Base-by-base conservation (phyloP, 148 eudicot species). In the Amaranthus hypochondriacus region DNA sequence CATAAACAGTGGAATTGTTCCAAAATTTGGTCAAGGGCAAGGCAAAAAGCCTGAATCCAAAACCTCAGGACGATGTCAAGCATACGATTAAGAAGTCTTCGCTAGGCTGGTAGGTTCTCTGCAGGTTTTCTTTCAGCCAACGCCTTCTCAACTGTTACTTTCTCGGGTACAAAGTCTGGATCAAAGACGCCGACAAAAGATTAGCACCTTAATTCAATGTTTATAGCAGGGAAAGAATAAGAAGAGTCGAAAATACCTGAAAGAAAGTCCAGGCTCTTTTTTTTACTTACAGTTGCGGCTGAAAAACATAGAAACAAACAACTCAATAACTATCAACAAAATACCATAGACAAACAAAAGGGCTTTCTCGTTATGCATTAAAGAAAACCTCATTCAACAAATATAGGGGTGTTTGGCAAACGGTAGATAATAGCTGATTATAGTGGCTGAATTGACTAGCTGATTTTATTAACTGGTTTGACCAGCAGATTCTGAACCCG, bases 101-200 rank as follows among this genome's bases (percentile, higher is more conserved):
- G 47, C 73, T 85, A 81, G 61, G 58, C 55, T 55, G 77, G 73
- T 78, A 76, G 82, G 54, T 80, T 80, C 77, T 79, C 85, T 46
- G 82, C 78, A 51, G 85, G 75, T 14, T 85, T 57, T 53, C 73
- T 73, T 77, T 81, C 89, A 56, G 87, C 84, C 68, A 90, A 86
- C 70, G 98, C 96, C 81, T 84, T 92, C 81, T 84, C 90, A 8
- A 86, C 96, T 71, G 84, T 82, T 71, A 90, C 83, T 82, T 90
- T 89, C 84, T 87, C 89, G 51, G 98, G 98, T 51, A 90, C 93
- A 77, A 89, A 86, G 85, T 94, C 98, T 94, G 50, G 78, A 56
- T 7, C n/a, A 50, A 54, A 66, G n/a, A 58, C 5, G 44, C 44
- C 6, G 6, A 44, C 28, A n/a, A 58, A 59, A 48, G 50, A 42